These are phyloP conservation scores for Lactifluus volemus DNA, from an alignment of 768 basidiomycete genomes.

Conservation along the genomic window DNA sequence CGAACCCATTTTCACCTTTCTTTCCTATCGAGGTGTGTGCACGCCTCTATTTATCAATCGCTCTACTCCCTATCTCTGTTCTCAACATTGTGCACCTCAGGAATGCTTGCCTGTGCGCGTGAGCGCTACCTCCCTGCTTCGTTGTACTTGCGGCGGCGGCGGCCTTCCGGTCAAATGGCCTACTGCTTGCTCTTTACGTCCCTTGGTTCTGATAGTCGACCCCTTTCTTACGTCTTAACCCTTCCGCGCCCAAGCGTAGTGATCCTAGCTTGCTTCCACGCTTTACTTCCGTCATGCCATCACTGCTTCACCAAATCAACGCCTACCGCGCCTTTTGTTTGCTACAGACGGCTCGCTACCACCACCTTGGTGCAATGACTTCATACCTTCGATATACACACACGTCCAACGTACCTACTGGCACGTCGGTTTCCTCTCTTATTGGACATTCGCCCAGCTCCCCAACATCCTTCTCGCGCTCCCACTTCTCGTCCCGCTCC, in stretches of 20 bases:
- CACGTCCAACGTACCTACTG: slow-evolving; percentile 83
- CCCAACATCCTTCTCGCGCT: slow-evolving; percentile 82
- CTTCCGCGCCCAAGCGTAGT: slow-evolving; percentile 31
- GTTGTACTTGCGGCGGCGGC: slow-evolving; percentile 55
- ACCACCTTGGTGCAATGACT: slow-evolving; percentile 54
- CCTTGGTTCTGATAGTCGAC: slow-evolving; percentile 61
- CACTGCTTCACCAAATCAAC: slow-evolving; percentile 57
- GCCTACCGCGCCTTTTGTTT: slow-evolving; percentile 65
- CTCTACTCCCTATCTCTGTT: background rate
- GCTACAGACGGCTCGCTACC: background rate
- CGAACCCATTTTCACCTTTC: slow-evolving; percentile 80
- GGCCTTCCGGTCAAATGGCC: slow-evolving; percentile 68
- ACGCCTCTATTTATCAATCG: slow-evolving; percentile 2
- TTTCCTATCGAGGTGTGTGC: slow-evolving; percentile 61
- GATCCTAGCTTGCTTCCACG: slow-evolving; percentile 33
- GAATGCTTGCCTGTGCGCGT: slow-evolving; percentile 50
- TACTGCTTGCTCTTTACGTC: slow-evolving; percentile 69
- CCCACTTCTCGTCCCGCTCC: slow-evolving; percentile 54
- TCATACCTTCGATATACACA: slow-evolving; percentile 66
- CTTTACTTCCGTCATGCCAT: slow-evolving; percentile 51
- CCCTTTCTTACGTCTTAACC: slow-evolving; percentile 33
- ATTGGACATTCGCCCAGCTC: slow-evolving; percentile 76
- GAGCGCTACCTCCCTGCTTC: slow-evolving; percentile 47
- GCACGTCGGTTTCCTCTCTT: slow-evolving; percentile 73
- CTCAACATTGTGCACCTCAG: slow-evolving; percentile 25